Conservation (phyloP, 495 filamentous ascomycete species). For the Hyaloscypha variabilis region DNA sequence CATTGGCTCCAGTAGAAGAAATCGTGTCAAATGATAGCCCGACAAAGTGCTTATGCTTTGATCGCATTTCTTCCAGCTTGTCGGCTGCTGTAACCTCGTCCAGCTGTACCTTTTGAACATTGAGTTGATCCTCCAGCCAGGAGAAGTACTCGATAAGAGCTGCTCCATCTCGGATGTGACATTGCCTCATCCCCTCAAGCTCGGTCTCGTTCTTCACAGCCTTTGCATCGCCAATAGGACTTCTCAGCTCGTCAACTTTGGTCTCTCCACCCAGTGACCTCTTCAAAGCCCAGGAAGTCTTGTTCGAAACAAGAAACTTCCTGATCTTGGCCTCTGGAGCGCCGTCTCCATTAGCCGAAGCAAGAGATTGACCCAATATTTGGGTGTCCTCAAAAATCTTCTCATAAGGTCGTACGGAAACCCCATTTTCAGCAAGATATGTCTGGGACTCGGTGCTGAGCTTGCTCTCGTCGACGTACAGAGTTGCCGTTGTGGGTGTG, state of each 20-base stretch:
- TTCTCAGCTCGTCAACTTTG: constrained; percentile 82
- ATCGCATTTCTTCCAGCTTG: constrained; percentile 82
- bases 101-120: constrained; percentile 69
- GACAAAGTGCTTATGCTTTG: constrained; percentile 80
- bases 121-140: constrained; percentile 90
- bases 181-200: constrained; percentile 88
- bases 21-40: constrained; percentile 96
- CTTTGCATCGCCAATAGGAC: constrained; percentile 91
- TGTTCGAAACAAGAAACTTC: constrained; percentile 89
- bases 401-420: constrained; percentile 81
- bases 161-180: constrained; percentile 93
- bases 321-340: constrained; percentile 40
- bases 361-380: constrained; percentile 53
- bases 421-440: constrained; percentile 70
- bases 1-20: constrained; percentile 92
- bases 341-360: constrained; percentile 32
- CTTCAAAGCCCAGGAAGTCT: constrained; percentile 91
- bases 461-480: constrained; percentile 86
- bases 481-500: constrained; percentile 75
- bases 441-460: constrained; percentile 66
- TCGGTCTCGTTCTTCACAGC: constrained; percentile 96
- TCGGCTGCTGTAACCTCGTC: constrained; percentile 93
- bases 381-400: constrained; percentile 79
- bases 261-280: constrained; percentile 86
- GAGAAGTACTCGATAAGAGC: constrained; percentile 93